Conservation (phyloP, 192 early-diverging fungal species). For the Paraglomus brasilianum region DNA sequence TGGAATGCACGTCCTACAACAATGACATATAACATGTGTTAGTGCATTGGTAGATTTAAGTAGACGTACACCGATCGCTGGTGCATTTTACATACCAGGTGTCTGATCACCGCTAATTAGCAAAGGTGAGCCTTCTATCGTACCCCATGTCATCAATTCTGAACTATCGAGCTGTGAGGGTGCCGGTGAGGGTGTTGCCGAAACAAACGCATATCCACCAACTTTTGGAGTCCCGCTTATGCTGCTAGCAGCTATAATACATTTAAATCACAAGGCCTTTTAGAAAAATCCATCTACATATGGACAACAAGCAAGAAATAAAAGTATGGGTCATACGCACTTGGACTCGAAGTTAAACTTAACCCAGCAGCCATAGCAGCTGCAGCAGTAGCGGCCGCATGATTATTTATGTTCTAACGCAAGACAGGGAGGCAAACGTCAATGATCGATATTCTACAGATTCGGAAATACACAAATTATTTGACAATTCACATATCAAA, state of each 20-base stretch:
- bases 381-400: conserved; percentile 23
- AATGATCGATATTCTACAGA: background rate
- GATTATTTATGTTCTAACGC: conserved; percentile 23
- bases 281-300: background rate
- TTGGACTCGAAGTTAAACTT: background rate
- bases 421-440: background rate
- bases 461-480: too few relatives aligned
- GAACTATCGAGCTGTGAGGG: conserved; percentile 66
- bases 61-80: background rate
- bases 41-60: conserved; percentile 21
- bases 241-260: conserved; percentile 27
- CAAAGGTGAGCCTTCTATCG: conserved; percentile 76
- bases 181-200: conserved; percentile 62
- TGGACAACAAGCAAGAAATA: conserved; percentile 5
- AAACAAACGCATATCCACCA: conserved; percentile 61
- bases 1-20: conserved; percentile 47
- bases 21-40: conserved; percentile 32
- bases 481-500: too few relatives aligned
- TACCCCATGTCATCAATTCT: conserved; percentile 84
- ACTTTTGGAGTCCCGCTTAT: conserved; percentile 57
- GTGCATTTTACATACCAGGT: conserved; percentile 32
- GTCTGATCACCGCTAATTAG: conserved; percentile 56
- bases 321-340: background rate
- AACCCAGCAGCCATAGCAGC: conserved; percentile 12
- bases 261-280: conserved; percentile 46